Evolutionary conservation across 1,139 yeast genomes (phyloP).

Genomic region (Keqinozyma sinolaborantium): DNA sequence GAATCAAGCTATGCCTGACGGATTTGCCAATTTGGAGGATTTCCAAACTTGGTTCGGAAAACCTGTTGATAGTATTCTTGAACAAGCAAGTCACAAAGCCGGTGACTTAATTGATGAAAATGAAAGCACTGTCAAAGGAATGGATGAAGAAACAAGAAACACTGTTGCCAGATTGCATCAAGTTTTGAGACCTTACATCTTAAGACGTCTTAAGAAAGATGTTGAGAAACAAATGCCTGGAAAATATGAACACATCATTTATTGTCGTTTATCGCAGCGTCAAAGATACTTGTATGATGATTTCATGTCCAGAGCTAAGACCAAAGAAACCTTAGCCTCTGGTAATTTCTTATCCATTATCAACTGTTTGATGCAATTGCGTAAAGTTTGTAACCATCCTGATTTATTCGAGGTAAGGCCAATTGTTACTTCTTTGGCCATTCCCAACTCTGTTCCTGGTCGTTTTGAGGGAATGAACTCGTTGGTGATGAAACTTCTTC

Average conservation of each 20-base stretch:
- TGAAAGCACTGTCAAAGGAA: conserved; percentile 31
- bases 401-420: conserved; percentile 96
- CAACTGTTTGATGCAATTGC: conserved; percentile 94
- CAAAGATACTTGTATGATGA: conserved; percentile 93
- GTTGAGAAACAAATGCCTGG: conserved; percentile 99
- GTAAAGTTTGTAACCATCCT: conserved; percentile 98
- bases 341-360: conserved; percentile 95
- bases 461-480: conserved; percentile 43
- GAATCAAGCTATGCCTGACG: conserved; percentile 79
- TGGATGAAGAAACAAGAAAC: conserved; percentile 69
- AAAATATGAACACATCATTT: conserved; percentile 90
- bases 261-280: conserved; percentile 88
- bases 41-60: conserved; percentile 98
- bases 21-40: conserved; percentile 92
- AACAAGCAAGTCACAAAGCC: conserved; percentile 48
- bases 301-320: conserved; percentile 95
- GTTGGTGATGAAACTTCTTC: conserved; percentile 39
- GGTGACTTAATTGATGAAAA: conserved; percentile 48
- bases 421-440: conserved; percentile 82
- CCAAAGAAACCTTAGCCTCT: conserved; percentile 88
- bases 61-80: conserved; percentile 91
- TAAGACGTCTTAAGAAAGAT: conserved; percentile 90
- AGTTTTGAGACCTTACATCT: conserved; percentile 85
- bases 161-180: conserved; percentile 91
- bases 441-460: conserved; percentile 60